Evolutionary conservation across 1,284 basidiomycete genomes (phyloP).

Genomic region (Marasmius tenuissimus): DNA sequence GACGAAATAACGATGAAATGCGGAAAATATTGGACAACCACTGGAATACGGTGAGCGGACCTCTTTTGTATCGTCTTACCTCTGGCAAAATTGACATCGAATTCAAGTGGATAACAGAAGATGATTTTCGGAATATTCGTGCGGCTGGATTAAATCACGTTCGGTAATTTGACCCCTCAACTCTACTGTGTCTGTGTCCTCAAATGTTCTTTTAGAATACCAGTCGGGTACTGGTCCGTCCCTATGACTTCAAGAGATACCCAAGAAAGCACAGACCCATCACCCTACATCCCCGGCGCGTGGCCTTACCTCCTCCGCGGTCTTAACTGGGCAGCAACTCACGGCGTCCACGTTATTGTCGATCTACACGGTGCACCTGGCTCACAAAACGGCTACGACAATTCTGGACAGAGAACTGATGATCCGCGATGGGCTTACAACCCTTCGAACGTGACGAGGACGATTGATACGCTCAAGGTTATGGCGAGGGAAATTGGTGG

Average conservation of each 20-base stretch:
- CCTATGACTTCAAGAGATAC: slow-evolving; percentile 56
- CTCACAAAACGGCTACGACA: slow-evolving; percentile 80
- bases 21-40: slow-evolving; percentile 52
- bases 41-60: slow-evolving; percentile 53
- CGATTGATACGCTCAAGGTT: slow-evolving; percentile 62
- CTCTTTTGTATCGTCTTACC: background rate
- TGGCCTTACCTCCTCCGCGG: slow-evolving; percentile 69
- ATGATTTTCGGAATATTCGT: slow-evolving; percentile 63
- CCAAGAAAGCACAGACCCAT: slow-evolving; percentile 44
- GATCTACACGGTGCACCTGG: slow-evolving; percentile 75
- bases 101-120: slow-evolving; percentile 65
- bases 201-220: slow-evolving; percentile 48
- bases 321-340: slow-evolving; percentile 62
- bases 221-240: slow-evolving; percentile 77
- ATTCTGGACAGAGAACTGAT: slow-evolving; percentile 74
- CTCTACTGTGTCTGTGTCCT: slow-evolving; percentile 8
- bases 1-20: slow-evolving; percentile 48
- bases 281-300: slow-evolving; percentile 64
- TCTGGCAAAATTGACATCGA: background rate
- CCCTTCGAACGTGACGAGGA: slow-evolving; percentile 57
- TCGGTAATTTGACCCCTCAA: slow-evolving; percentile 39
- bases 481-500: slow-evolving; percentile 56
- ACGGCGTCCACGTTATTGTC: slow-evolving; percentile 61
- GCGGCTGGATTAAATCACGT: slow-evolving; percentile 80
- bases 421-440: slow-evolving; percentile 65